Base-by-base conservation (phyloP, 257 asterid genomes). In the Solanum sejunctum region DNA sequence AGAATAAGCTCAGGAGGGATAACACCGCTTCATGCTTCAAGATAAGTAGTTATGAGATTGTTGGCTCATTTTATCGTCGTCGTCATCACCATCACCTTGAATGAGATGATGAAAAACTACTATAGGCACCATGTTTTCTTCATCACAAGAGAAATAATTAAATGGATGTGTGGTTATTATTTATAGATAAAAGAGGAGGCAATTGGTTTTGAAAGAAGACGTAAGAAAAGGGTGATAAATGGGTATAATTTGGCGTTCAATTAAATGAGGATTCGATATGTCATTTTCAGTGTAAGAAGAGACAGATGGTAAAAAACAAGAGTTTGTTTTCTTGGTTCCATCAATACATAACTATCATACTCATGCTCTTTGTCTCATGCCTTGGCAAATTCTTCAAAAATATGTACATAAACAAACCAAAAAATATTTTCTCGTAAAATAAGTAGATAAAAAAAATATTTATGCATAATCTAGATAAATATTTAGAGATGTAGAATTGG, bases 211-310 rank as follows among this genome's bases (percentile, higher is more conserved):
- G 41, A 9, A 75, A 21, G 11, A 75, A 49, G 82, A 49, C 43
- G 43, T 75, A 26, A 49, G 45, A 47, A 75, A 49, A 28, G 57
- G 82, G 2, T 21, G 61, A 75, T 13, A 75, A 75, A 75, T 49
- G 57, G 82, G 82, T 75, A 75, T 75, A 75, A 75, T 75, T 75
- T 12, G 82, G 82, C 82, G 82, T 75, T 75, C 82, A 75, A 47
- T 49, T 75, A 75, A 75, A 75, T 23, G 82, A 49, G 82, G 45
- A 49, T 51, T 75, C 58, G 82, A 75, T 21, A 23, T 23, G 82
- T 75, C 21, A 49, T 75, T 75, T 47, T 49, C 82, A 75, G 8
- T 75, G 61, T 26, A 49, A 75, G 60, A 49, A 75, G 82, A 60
- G 61, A 75, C 82, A 75, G 61, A 75, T 47, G 81, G 81, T 49